These are phyloP conservation scores for Trypanosoma boissoni DNA, from an alignment of 208 protist genomes.

Conservation along the genomic window DNA sequence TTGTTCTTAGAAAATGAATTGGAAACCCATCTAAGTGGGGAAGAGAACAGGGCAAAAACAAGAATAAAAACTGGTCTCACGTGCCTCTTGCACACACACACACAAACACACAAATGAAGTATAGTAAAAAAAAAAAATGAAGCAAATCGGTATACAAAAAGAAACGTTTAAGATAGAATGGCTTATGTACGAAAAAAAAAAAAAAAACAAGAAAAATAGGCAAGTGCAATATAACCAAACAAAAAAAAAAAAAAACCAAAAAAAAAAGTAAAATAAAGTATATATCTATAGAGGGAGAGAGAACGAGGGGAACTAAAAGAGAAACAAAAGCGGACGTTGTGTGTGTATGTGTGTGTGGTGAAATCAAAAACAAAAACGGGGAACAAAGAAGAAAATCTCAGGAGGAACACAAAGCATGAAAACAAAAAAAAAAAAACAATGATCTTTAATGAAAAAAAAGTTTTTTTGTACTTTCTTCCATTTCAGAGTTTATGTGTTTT, in stretches of 20 bases:
- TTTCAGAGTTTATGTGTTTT: too few relatives aligned
- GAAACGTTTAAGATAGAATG: slow-evolving; percentile 2
- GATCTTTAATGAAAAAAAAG: neutral
- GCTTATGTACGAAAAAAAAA: neutral
- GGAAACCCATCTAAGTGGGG: too few relatives aligned
- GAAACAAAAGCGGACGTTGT: slow-evolving; percentile 14
- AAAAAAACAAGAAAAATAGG: slow-evolving; percentile 5
- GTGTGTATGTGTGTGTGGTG: slow-evolving; percentile 1
- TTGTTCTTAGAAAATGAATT: too few relatives aligned
- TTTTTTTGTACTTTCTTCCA: neutral
- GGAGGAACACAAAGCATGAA: neutral
- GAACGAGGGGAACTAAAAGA: slow-evolving; percentile 6
- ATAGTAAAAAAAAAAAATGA: slow-evolving; percentile 7
- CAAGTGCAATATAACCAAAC: neutral
- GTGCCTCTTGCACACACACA: neutral
- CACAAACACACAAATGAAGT: neutral
- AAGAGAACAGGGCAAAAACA: too few relatives aligned
- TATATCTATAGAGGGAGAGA: neutral
- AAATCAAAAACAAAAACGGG: neutral
- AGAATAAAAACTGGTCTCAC: too few relatives aligned
- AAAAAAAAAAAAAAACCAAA: slow-evolving; percentile 13
- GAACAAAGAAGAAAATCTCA: slow-evolving; percentile 14
- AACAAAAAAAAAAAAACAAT: neutral
- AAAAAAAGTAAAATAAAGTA: slow-evolving; percentile 14
- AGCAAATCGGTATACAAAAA: slow-evolving; percentile 1